Evolutionary conservation across 306 rosid species (phyloP).

Genomic region (Pyrus bretschneideri): DNA sequence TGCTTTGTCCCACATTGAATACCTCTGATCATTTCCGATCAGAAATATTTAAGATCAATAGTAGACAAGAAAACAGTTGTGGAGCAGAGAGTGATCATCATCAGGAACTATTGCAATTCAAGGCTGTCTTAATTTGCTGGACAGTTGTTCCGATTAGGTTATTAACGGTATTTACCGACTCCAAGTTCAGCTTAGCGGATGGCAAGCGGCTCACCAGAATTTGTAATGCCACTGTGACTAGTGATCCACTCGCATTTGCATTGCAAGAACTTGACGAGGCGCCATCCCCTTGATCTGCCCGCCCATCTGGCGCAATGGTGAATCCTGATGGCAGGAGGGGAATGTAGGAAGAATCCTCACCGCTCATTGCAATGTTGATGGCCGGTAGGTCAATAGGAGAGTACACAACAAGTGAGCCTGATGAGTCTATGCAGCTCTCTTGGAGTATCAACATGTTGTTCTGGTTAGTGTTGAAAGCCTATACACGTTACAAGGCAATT

Average conservation of each 20-base stretch:
- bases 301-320: constrained; percentile 63
- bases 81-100: constrained; percentile 3
- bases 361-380: constrained; percentile 86
- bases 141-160: constrained; percentile 73
- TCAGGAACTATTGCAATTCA: constrained; percentile 71
- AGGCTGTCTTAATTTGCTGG: constrained; percentile 80
- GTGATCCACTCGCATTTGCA: constrained; percentile 49
- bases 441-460: constrained; percentile 95
- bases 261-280: constrained; percentile 47
- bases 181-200: constrained; percentile 73
- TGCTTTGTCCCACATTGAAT: constrained; percentile 46
- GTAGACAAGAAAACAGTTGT: constrained; percentile 16
- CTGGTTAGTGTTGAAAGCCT: constrained; percentile 82
- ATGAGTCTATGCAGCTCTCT: constrained; percentile 82
- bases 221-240: constrained; percentile 78
- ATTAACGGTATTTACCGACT: constrained; percentile 82
- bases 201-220: constrained; percentile 80
- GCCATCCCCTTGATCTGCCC: constrained; percentile 33
- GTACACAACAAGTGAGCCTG: constrained; percentile 83
- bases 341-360: constrained; percentile 79
- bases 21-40: constrained; percentile 39
- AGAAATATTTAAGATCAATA: constrained; percentile 37
- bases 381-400: constrained; percentile 80
- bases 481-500: not conserved
- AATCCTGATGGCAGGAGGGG: constrained; percentile 89